Percentiles rank a stretch among this genome's conserved stretches.
Conservation (phyloP, 345 rosid species). For the Microcos paniculata region DNA sequence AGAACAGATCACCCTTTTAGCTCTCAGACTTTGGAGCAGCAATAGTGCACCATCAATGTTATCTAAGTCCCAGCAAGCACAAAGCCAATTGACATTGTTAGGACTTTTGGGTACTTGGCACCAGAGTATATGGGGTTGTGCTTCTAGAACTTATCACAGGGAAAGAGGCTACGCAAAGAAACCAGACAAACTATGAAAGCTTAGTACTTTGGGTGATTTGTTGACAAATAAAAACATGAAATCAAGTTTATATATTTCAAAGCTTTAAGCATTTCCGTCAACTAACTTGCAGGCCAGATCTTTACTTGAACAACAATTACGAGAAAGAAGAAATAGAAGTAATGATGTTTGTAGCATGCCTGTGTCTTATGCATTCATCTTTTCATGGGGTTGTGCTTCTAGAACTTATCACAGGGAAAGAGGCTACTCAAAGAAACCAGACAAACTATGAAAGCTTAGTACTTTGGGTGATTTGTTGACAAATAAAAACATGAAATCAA, state of each 20-base stretch:
- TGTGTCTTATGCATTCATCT: too few species aligned
- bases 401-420: constrained; percentile 46
- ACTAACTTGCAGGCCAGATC: constrained; percentile 34
- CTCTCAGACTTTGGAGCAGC: background rate
- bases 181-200: constrained; percentile 34
- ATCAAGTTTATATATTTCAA: background rate
- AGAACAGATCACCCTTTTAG: too few species aligned
- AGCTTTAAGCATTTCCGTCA: background rate
- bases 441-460: constrained; percentile 38
- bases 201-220: constrained; percentile 39
- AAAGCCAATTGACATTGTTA: constrained; percentile 28
- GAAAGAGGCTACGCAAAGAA: constrained; percentile 32
- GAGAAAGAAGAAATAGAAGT: too few species aligned
- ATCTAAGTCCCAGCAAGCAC: constrained; percentile 22
- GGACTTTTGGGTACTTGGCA: constrained; percentile 41
- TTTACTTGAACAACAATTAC: too few species aligned
- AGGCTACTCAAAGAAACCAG: constrained; percentile 31
- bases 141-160: constrained; percentile 50
- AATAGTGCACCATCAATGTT: constrained; percentile 10
- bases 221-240: background rate
- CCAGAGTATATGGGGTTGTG: constrained; percentile 46
- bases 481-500: background rate
- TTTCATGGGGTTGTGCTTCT: constrained; percentile 51
- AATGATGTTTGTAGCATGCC: too few species aligned
- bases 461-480: constrained; percentile 31